phyloP scores from a whole-genome alignment of 2,329 filamentous ascomycete species.

The Penicillium italicum region DNA sequence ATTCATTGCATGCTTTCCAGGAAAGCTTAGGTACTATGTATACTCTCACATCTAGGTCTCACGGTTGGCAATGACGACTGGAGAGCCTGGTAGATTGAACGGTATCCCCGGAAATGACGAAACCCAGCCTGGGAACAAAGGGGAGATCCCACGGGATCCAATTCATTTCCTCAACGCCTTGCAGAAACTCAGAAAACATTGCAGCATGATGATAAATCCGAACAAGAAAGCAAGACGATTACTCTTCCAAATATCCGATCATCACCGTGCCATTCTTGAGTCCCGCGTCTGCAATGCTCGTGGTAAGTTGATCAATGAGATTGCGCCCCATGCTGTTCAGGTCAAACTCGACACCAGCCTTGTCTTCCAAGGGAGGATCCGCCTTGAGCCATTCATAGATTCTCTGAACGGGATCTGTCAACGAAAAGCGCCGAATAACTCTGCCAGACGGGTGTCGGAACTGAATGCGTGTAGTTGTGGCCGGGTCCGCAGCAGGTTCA shows the following conservation, averaged over 20 bases:
- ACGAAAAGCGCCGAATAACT: slow-evolving; percentile 78
- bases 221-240: slow-evolving; percentile 7
- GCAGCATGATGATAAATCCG: neutral
- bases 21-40: neutral
- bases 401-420: slow-evolving; percentile 71
- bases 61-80: neutral
- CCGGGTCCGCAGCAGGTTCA: slow-evolving; percentile 70
- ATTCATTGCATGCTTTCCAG: slow-evolving; percentile 3
- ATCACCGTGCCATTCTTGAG: slow-evolving; percentile 92
- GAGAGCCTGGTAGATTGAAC: neutral
- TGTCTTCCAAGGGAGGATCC: slow-evolving; percentile 70
- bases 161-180: slow-evolving; percentile 10
- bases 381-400: slow-evolving; percentile 98
- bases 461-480: slow-evolving; percentile 80
- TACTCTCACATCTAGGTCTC: neutral
- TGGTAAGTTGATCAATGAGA: slow-evolving; percentile 69
- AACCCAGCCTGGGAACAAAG: neutral
- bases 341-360: slow-evolving; percentile 75
- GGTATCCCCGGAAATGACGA: neutral
- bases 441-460: slow-evolving; percentile 82
- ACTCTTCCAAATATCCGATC: slow-evolving; percentile 77
- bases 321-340: slow-evolving; percentile 85
- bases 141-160: slow-evolving; percentile 3
- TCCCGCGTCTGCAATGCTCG: slow-evolving; percentile 73
- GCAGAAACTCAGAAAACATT: slow-evolving; percentile 5